These are phyloP conservation scores for Teratosphaeria viscida DNA, from an alignment of 2,329 filamentous ascomycete genomes.

Conservation along the genomic window DNA sequence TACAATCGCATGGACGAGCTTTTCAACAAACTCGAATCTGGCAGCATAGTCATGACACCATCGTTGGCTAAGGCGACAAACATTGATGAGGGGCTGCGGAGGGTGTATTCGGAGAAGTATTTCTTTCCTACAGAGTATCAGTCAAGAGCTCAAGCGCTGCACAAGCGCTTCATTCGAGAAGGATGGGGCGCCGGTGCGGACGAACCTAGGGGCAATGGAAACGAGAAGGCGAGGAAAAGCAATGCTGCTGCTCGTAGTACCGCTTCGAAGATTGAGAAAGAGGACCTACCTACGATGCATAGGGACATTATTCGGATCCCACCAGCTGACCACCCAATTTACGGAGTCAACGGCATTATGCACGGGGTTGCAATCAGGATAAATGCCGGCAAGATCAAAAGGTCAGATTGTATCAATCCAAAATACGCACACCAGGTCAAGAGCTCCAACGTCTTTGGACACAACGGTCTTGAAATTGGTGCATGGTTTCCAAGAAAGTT, in stretches of 20 bases:
- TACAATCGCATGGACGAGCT: neutral
- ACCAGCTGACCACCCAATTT: neutral
- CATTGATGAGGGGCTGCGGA: neutral
- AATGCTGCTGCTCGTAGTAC: neutral
- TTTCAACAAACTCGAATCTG: neutral
- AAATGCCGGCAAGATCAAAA: neutral
- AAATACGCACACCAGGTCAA: slow-evolving; percentile 3
- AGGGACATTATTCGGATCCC: neutral
- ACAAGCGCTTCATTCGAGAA: slow-evolving; percentile 10
- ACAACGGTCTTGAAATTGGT: slow-evolving; percentile 16
- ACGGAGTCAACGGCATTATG: neutral
- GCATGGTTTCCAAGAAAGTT: slow-evolving; percentile 17
- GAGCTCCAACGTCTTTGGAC: slow-evolving; percentile 12
- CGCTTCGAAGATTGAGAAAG: neutral
- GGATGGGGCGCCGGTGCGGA: slow-evolving; percentile 10
- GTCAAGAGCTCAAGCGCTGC: slow-evolving; percentile 7
- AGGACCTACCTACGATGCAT: neutral
- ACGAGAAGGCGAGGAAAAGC: slow-evolving; percentile 2
- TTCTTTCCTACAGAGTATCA: slow-evolving; percentile 7
- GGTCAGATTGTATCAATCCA: neutral
- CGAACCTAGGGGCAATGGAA: slow-evolving; percentile 3
- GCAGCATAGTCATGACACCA: neutral
- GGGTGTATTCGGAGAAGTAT: slow-evolving; percentile 1
- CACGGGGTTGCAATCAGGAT: neutral
- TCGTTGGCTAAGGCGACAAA: neutral